These are phyloP conservation scores for Coniochaeta sp. DNA, from an alignment of 2,329 filamentous ascomycete genomes.

Conservation along the genomic window DNA sequence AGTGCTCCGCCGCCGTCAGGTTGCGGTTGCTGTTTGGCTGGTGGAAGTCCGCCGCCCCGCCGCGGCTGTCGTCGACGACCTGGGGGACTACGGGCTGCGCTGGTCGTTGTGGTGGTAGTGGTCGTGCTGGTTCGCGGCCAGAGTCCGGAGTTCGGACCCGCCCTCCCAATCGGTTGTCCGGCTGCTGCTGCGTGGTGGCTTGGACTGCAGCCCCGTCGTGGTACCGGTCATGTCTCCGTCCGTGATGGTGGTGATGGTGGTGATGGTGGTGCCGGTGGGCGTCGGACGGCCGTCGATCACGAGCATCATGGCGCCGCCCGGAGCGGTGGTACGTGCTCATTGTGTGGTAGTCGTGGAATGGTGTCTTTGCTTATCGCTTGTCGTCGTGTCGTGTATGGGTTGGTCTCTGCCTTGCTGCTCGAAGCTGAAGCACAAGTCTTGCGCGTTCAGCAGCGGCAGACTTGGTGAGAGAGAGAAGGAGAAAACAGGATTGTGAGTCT, in stretches of 20 bases:
- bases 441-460: not conserved
- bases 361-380: not conserved
- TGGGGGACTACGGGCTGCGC: too few relatives aligned
- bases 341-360: not conserved
- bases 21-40: not conserved
- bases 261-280: too few relatives aligned
- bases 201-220: not conserved
- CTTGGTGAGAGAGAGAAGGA: not conserved
- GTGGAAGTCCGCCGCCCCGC: not conserved
- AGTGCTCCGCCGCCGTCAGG: not conserved
- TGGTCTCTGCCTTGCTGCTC: not conserved
- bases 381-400: not conserved
- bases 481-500: not conserved
- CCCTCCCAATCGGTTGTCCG: too few relatives aligned
- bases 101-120: too few relatives aligned
- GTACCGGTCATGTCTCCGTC: not conserved
- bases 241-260: too few relatives aligned
- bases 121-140: too few relatives aligned
- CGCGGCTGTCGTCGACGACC: too few relatives aligned
- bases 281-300: not conserved
- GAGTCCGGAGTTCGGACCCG: too few relatives aligned
- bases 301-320: not conserved
- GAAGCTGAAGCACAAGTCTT: not conserved
- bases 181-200: not conserved
- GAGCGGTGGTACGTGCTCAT: not conserved